These are phyloP conservation scores for Trametes villosa DNA, from an alignment of 768 basidiomycete genomes.

Conservation along the genomic window DNA sequence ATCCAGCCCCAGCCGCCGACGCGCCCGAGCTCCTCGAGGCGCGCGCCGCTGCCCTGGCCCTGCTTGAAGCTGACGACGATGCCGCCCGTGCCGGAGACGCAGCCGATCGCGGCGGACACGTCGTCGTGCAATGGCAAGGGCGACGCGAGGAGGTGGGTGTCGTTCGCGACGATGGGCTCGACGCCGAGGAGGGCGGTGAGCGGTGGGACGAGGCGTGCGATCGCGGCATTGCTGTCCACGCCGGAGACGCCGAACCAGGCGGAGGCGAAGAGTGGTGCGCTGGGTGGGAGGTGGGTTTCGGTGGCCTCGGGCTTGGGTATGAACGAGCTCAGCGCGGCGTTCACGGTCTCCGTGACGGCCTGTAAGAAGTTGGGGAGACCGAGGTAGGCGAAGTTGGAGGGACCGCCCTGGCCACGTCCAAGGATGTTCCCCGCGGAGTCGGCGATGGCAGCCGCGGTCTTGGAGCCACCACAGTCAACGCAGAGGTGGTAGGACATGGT, in stretches of 20 bases:
- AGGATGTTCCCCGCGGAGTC: slow-evolving; percentile 60
- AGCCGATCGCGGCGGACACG: slow-evolving; percentile 65
- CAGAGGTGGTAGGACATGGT: slow-evolving; percentile 64
- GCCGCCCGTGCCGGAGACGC: slow-evolving; percentile 83
- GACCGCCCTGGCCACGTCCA: slow-evolving; percentile 71
- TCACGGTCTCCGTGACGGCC: slow-evolving; percentile 55
- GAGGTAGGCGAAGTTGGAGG: slow-evolving; percentile 87
- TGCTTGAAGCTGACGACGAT: slow-evolving; percentile 65
- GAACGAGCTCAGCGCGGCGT: slow-evolving; percentile 56
- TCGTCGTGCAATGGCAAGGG: slow-evolving; percentile 68
- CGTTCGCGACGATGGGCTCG: slow-evolving; percentile 69
- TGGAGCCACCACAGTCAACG: slow-evolving; percentile 89
- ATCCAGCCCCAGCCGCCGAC: slow-evolving; percentile 87
- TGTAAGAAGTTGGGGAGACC: slow-evolving; percentile 60
- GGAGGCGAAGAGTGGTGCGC: slow-evolving; percentile 53
- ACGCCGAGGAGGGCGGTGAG: slow-evolving; percentile 63
- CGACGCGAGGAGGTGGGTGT: slow-evolving; percentile 83
- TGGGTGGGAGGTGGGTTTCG: slow-evolving; percentile 37
- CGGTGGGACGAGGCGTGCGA: slow-evolving; percentile 55
- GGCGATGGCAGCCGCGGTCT: slow-evolving; percentile 78
- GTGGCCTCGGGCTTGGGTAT: slow-evolving; percentile 42
- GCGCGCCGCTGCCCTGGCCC: slow-evolving; percentile 33
- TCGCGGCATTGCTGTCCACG: slow-evolving; percentile 72
- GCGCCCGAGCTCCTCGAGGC: slow-evolving; percentile 66
- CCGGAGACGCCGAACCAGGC: slow-evolving; percentile 89